Evolutionary conservation across 139 green algal genomes (phyloP).

Genomic region (Chlamydomonas asymmetrica): DNA sequence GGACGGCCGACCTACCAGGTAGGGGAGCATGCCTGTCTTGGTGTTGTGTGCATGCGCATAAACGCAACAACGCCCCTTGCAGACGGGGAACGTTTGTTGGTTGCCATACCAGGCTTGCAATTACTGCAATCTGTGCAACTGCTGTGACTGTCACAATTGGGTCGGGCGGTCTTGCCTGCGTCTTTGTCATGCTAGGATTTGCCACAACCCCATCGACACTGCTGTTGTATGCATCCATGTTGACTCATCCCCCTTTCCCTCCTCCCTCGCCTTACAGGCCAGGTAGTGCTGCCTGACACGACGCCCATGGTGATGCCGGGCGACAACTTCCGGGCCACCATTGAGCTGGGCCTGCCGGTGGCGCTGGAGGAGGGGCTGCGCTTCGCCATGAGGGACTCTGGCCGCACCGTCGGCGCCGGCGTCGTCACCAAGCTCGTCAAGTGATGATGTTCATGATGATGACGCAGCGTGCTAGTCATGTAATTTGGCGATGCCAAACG

Average conservation of each 20-base stretch:
- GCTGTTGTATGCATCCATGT: not conserved
- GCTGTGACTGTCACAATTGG: too few relatives aligned
- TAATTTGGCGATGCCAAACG: too few relatives aligned
- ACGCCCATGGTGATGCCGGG: constrained; percentile 98
- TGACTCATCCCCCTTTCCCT: not conserved
- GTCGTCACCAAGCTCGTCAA: constrained; percentile 77
- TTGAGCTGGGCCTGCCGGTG: constrained; percentile 85
- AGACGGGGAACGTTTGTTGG: too few relatives aligned
- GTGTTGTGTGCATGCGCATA: too few relatives aligned
- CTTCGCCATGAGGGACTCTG: constrained; percentile 96
- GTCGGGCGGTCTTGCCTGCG: too few relatives aligned
- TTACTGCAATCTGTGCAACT: not conserved
- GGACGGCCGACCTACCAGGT: constrained; percentile 90
- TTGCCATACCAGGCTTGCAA: too few relatives aligned
- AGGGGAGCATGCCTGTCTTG: too few relatives aligned
- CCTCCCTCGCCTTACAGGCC: constrained; percentile 52
- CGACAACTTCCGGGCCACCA: constrained; percentile 89
- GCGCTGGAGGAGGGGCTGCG: constrained; percentile 86
- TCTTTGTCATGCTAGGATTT: too few relatives aligned
- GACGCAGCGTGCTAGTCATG: too few relatives aligned
- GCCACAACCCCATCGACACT: too few relatives aligned
- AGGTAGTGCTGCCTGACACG: constrained; percentile 80
- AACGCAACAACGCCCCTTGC: too few relatives aligned
- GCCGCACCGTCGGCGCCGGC: constrained; percentile 93
- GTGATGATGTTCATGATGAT: too few relatives aligned